These are phyloP conservation scores for Mortierella sp. DNA, from an alignment of 371 early-diverging fungal species.

Conservation along the genomic window DNA sequence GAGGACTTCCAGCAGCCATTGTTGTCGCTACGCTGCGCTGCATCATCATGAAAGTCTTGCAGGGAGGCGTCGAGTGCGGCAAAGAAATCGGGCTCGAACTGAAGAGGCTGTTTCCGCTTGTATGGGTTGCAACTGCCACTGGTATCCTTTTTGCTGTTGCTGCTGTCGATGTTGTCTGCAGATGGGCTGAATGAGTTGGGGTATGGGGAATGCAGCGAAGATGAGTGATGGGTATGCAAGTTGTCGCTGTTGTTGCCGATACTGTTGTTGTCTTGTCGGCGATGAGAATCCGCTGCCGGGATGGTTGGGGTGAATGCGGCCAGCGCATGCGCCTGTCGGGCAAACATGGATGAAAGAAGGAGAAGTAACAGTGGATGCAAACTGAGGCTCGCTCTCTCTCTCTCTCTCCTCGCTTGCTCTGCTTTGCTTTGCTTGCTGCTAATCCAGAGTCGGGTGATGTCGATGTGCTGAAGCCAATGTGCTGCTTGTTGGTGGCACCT, in stretches of 20 bases:
- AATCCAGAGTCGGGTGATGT: not conserved
- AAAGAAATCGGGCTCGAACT: conserved; percentile 52
- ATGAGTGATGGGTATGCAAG: not conserved
- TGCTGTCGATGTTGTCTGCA: not conserved
- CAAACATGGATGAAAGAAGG: conserved; percentile 40
- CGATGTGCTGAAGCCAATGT: not conserved
- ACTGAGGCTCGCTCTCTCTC: not conserved
- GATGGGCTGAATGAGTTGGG: not conserved
- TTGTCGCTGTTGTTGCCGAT: conserved; percentile 3
- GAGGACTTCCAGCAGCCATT: not conserved
- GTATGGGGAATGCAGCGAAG: not conserved
- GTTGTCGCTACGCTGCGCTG: not conserved
- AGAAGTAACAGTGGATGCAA: not conserved
- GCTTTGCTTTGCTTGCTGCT: not conserved
- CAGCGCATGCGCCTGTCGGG: conserved; percentile 43
- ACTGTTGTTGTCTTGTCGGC: conserved; percentile 5
- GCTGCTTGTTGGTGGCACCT: not conserved
- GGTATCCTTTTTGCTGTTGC: conserved; percentile 9
- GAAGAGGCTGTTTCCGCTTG: conserved; percentile 44
- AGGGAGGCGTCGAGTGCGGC: conserved; percentile 47
- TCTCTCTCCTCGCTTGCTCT: not conserved
- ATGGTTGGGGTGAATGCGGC: conserved; percentile 24
- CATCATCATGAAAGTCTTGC: not conserved
- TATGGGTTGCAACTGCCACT: conserved; percentile 17
- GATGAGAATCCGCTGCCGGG: conserved; percentile 33